Conservation (phyloP, 2,329 filamentous ascomycete genomes). For the Sarocladium oryzae region DNA sequence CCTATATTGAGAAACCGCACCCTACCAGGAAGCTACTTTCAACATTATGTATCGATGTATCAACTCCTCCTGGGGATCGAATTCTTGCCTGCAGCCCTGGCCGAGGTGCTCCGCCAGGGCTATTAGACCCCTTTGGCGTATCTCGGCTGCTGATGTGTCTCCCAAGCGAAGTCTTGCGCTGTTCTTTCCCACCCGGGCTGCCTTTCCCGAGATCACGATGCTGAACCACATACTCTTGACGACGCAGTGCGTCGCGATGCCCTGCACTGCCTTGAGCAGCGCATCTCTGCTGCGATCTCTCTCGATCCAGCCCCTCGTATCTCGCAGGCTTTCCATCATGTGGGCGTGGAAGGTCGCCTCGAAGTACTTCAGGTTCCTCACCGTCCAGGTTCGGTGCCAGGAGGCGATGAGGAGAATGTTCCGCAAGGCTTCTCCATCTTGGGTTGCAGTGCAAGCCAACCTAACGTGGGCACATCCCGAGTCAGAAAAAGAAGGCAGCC, state of each 20-base stretch:
- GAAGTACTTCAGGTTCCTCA: background rate
- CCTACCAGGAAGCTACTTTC: background rate
- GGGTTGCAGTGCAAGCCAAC: background rate
- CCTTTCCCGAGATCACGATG: too few species aligned
- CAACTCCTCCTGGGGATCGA: background rate
- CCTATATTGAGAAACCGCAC: too few species aligned
- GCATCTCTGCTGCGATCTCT: background rate
- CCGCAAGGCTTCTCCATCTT: background rate
- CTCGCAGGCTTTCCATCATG: background rate
- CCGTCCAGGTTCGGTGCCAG: background rate
- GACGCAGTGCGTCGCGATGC: constrained; percentile 2
- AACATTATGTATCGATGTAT: background rate
- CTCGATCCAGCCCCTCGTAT: background rate
- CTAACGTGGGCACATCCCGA: too few species aligned
- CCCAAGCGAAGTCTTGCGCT: background rate
- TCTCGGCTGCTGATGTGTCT: background rate
- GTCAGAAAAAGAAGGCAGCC: too few species aligned
- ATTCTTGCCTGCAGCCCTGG: background rate
- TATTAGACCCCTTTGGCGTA: background rate
- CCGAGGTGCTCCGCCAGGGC: background rate
- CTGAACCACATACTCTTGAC: background rate
- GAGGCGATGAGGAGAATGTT: background rate
- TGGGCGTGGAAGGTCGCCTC: background rate
- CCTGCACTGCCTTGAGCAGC: background rate
- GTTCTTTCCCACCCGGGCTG: background rate